Evolutionary conservation across 2,329 filamentous ascomycete genomes (phyloP), one percentile per base, ranked within the genome.

Genomic region (Cercospora sp.): DNA sequence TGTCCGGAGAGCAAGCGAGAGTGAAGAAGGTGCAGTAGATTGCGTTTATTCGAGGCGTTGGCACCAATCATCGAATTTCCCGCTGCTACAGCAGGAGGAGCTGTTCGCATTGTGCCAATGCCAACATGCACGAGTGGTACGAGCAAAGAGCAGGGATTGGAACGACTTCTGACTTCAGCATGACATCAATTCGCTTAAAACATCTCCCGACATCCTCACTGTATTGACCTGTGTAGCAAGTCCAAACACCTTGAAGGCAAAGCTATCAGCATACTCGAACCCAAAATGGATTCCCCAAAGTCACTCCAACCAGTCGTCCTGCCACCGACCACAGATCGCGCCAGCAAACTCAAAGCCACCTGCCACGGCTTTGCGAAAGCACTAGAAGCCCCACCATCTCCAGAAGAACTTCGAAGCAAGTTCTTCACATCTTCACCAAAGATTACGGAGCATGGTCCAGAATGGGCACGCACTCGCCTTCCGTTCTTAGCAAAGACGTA

Each of bases 101-200:
- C 23, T 55, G 48, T n/a, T 55, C 23, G 55, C 55, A 59, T 18
- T 42, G 16, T 42, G 36, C 36, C 36, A 42, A 16, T 16, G 16
- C 16, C 16, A 42, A n/a, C 18, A 31, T 36, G 55, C 55, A 36
- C 28, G 16, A 18, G 36, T 59, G 30, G 28, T 23, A 59, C 30
- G 28, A 20, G 55, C 28, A 36, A 51, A 48, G 18, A 39, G 42
- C 60, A 28, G 42, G 39, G 60, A 51, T 62, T 13, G 20, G 12
- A 62, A 51, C 30, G 36, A 62, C 39, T 62, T 62, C 39, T 62
- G 36, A 62, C 39, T 62, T 62, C 60, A 62, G 33, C 60, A 62
- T 62, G 60, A 62, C 60, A 62, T 62, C 60, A 62, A 42, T 33
- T 30, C 31, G 23, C 60, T 48, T 13, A 42, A 30, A 6, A 26